These are phyloP conservation scores for Vanrija sp. DNA, from an alignment of 1,284 basidiomycete genomes.

Conservation along the genomic window DNA sequence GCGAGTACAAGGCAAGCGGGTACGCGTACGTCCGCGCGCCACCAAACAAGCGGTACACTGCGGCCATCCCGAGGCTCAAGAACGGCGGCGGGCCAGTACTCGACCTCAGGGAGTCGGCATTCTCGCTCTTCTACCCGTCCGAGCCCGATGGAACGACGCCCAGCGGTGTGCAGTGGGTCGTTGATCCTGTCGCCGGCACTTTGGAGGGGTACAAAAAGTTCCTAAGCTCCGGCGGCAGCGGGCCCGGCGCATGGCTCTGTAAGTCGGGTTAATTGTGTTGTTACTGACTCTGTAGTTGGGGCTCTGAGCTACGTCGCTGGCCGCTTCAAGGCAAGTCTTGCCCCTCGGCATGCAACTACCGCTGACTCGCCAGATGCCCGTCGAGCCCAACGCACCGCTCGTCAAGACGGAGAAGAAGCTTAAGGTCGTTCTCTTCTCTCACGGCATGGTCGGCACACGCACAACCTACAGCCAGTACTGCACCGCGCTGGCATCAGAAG, in stretches of 20 bases:
- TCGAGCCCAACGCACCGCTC: not conserved
- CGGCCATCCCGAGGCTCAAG: not conserved
- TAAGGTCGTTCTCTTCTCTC: slow-evolving; percentile 74
- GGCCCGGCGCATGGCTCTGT: not conserved
- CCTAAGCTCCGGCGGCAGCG: not conserved
- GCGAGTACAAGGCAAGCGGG: not conserved
- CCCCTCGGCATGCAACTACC: not conserved
- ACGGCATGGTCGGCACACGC: slow-evolving; percentile 70
- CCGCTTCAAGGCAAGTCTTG: not conserved
- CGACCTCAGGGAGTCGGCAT: not conserved
- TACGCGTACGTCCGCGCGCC: slow-evolving; percentile 1
- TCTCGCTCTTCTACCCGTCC: slow-evolving; percentile 1
- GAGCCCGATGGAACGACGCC: too few species aligned
- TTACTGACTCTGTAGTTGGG: not conserved
- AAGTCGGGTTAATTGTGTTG: not conserved
- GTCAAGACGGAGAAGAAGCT: slow-evolving; percentile 43
- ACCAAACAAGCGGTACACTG: not conserved
- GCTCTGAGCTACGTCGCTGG: not conserved
- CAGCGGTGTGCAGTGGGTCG: not conserved
- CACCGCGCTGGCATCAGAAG: slow-evolving; percentile 63
- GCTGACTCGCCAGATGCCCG: not conserved
- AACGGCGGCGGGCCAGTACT: not conserved
- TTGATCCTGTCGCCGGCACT: not conserved
- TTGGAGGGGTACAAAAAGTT: not conserved
- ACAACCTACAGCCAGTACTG: slow-evolving; percentile 72